These are phyloP conservation scores for Saturnispora sekii DNA, from an alignment of 805 yeast species.

Conservation along the genomic window DNA sequence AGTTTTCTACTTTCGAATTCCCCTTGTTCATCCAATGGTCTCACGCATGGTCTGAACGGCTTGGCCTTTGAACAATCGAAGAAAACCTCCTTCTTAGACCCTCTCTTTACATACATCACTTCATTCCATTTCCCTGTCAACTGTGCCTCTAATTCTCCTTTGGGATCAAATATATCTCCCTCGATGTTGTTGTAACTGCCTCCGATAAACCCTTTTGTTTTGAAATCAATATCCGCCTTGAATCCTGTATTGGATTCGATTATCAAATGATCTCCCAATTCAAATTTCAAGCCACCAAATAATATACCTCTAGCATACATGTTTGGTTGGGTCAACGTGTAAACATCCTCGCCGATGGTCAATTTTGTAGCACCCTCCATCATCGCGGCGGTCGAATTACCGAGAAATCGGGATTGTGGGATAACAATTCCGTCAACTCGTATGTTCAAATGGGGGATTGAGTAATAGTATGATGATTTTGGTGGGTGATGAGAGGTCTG, in stretches of 20 bases:
- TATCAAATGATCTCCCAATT: slow-evolving; percentile 86
- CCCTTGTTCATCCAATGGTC: slow-evolving; percentile 74
- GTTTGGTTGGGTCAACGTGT: slow-evolving; percentile 88
- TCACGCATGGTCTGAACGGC: slow-evolving; percentile 56
- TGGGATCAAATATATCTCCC: slow-evolving; percentile 48
- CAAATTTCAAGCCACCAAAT: slow-evolving; percentile 83
- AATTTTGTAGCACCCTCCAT: slow-evolving; percentile 86
- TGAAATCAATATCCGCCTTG: slow-evolving; percentile 81
- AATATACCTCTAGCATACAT: slow-evolving; percentile 90
- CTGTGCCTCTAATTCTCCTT: slow-evolving; percentile 46
- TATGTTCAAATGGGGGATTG: slow-evolving; percentile 70
- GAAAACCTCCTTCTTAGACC: slow-evolving; percentile 32
- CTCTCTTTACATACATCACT: slow-evolving; percentile 54
- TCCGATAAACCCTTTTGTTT: slow-evolving; percentile 86
- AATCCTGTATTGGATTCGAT: slow-evolving; percentile 51
- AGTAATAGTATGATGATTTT: slow-evolving; percentile 83
- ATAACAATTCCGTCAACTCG: slow-evolving; percentile 83
- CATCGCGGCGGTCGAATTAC: slow-evolving; percentile 93
- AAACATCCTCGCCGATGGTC: slow-evolving; percentile 66
- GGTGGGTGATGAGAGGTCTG: slow-evolving; percentile 99
- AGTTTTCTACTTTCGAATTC: slow-evolving; percentile 69
- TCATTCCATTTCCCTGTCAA: slow-evolving; percentile 93
- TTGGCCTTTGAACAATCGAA: slow-evolving; percentile 51
- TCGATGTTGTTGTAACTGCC: slow-evolving; percentile 88
- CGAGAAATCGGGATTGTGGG: slow-evolving; percentile 83